A percentile compares a stretch with the other conserved stretches of the same genome.
Conservation (phyloP, 148 eudicot species). For the Amaranthus palmeri region DNA sequence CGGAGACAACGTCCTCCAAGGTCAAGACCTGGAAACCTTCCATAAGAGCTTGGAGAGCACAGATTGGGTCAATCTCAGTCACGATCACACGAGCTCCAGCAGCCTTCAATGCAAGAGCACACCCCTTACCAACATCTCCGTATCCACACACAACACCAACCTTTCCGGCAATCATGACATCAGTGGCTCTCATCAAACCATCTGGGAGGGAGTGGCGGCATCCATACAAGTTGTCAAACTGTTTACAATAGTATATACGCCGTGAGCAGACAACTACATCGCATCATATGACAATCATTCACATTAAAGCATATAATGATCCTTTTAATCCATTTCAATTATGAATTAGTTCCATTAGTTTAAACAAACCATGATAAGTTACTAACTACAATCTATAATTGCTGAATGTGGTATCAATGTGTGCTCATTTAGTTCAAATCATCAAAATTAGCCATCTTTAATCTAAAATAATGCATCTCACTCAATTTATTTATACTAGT, state of each 20-base stretch:
- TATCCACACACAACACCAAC: constrained; percentile 87
- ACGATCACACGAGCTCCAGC: constrained; percentile 90
- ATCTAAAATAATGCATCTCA: too few relatives aligned
- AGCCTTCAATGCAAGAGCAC: constrained; percentile 87
- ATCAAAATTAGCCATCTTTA: too few relatives aligned
- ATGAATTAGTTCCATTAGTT: not conserved
- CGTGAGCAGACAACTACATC: not conserved
- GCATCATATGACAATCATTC: not conserved
- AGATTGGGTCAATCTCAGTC: constrained; percentile 91
- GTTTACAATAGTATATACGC: constrained; percentile 18
- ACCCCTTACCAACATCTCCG: constrained; percentile 99
- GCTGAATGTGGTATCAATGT: too few relatives aligned
- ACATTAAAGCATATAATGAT: not conserved
- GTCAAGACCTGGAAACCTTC: constrained; percentile 79
- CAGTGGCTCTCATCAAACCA: constrained; percentile 98
- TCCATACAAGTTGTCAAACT: constrained; percentile 99
- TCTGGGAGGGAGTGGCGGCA: constrained; percentile 99
- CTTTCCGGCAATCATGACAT: constrained; percentile 98
- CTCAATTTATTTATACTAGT: too few relatives aligned
- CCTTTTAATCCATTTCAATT: not conserved
- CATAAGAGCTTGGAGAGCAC: constrained; percentile 93
- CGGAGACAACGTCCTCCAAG: constrained; percentile 71
- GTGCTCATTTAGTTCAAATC: too few relatives aligned
- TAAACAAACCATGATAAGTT: too few relatives aligned
- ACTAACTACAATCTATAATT: too few relatives aligned